A percentile compares a stretch with the other conserved stretches of the same genome.
These are phyloP conservation scores for Chlorella ohadii DNA, from an alignment of 139 green algal species.

Conservation along the genomic window DNA sequence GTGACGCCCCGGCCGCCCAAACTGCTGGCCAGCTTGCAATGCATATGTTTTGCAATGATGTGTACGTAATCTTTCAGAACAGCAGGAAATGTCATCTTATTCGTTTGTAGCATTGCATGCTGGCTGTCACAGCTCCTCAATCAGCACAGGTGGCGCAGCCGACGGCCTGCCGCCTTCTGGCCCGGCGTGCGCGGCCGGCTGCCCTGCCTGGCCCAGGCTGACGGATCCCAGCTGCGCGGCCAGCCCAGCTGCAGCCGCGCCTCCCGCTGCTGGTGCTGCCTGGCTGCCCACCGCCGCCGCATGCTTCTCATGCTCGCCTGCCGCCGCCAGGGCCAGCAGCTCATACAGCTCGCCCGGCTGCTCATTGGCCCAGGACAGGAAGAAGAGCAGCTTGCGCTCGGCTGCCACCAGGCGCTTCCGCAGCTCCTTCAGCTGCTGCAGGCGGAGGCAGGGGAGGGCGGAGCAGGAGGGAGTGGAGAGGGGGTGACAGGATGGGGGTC, in stretches of 20 bases:
- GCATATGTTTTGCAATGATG: too few relatives aligned
- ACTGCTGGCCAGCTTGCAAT: too few relatives aligned
- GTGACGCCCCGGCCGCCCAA: too few relatives aligned
- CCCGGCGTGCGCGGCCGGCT: not conserved
- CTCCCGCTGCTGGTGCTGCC: not conserved
- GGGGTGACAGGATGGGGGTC: not conserved
- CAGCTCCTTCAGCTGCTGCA: conserved; percentile 19
- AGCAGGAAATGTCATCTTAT: too few relatives aligned
- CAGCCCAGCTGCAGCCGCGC: not conserved
- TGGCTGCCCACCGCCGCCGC: not conserved
- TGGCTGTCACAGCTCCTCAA: conserved; percentile 2
- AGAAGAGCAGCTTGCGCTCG: conserved; percentile 65
- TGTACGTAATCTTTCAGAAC: too few relatives aligned
- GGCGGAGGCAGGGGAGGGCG: not conserved
- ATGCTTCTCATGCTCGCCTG: conserved; percentile 20
- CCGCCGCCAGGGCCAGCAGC: not conserved
- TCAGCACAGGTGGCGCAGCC: not conserved
- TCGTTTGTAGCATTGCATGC: too few relatives aligned
- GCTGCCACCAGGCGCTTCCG: conserved; percentile 43
- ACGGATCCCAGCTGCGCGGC: not conserved
- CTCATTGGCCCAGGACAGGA: conserved; percentile 72
- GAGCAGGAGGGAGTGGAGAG: not conserved
- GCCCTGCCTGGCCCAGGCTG: not conserved
- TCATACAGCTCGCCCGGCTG: conserved; percentile 16
- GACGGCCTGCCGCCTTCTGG: not conserved